Evolutionary conservation across 805 yeast genomes (phyloP), one percentile per base, ranked within the genome.

Genomic region (Saturnispora ahearnii): DNA sequence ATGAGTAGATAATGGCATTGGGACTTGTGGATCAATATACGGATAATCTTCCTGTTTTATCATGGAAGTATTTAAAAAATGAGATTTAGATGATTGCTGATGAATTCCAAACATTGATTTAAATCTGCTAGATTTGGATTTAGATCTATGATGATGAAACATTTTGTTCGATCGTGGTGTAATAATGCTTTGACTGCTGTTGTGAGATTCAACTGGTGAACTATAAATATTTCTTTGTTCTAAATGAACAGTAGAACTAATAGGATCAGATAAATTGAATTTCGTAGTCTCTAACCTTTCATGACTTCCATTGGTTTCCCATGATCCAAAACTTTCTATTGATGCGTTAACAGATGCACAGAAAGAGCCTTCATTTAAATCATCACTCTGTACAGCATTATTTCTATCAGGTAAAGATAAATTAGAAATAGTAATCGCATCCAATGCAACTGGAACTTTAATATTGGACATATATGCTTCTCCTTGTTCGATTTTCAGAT

Each of bases 281-380:
- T 32, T 43, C 8, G 34, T 15, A 2, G 26, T n/a, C 7, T 21
- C 22, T 10, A 43, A 10, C 24, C 10, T 24, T 8, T 43, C 37
- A 15, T 30, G 15, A 13, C 34, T 41, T 18, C 26, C 36, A 30
- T 29, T 31, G 8, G 38, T 37, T 9, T 29, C 47, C 47, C 41
- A 45, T 34, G 47, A 45, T 12, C 22, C 29, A 18, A 45, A 11
- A 37, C 47, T 45, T 12, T 45, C 47, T 13, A 8, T 26, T 26
- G 47, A 45, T 3, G 13, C 15, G n/a, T 21, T 45, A n/a, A 18
- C 22, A 26, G 47, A 45, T 12, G 33, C 18, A 13, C 40, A 36
- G 11, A 36, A 15, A 7, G 40, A 36, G 15, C 24, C 18, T 10
- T 36, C 26, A 9, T 10, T 9, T 7, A 36, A 36, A 36, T 36